Evolutionary conservation across 164 flowering plant species (phyloP), one percentile per base, ranked within the genome.

Genomic region (Brasenia schreberi): DNA sequence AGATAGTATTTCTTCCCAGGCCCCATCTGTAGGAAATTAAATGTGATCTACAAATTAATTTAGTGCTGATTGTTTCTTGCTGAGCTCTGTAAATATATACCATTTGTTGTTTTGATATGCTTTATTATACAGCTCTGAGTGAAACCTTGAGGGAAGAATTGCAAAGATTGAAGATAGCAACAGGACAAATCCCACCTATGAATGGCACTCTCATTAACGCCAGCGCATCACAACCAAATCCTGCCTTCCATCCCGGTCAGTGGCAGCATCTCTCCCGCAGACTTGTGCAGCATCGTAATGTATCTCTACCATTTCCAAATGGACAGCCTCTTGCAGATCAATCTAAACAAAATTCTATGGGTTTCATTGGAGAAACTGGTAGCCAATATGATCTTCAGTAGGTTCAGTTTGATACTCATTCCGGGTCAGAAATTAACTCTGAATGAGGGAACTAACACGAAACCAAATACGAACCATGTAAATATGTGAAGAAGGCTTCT

Each of bases 111-210:
- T 33, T 33, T 33, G 39, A 33, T 33, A 33, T 33, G 39, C 39
- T 33, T 33, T 61, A 11, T 61, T 61, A 2, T 7, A 62, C 84
- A 92, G 97, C 92, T 59, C 72, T 90, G 67, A 90, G 87, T 70
- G 96, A 90, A 44, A 76, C 91, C 9, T 75, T 92, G 73, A 82
- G 81, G 75, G 89, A 84, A 42, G 95, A 92, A 80, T 82, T 92
- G 67, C 88, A 88, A 71, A 78, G 87, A 59, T 88, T 92, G 23
- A 90, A 81, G 80, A 85, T 90, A 62, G 87, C 77, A 64, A 79
- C 90, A 0, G 91, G 89, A 5, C 82, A 88, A 78, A 66, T 76
- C 7, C 85, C 77, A 19, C 53, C 77, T 27, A 68, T 66, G 61
- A 84, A 80, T 68, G 85, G 87, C 42, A 83, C 70, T 65, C 39